These are phyloP conservation scores for Penicillium robsamsonii DNA, from an alignment of 495 filamentous ascomycete species.

Conservation along the genomic window DNA sequence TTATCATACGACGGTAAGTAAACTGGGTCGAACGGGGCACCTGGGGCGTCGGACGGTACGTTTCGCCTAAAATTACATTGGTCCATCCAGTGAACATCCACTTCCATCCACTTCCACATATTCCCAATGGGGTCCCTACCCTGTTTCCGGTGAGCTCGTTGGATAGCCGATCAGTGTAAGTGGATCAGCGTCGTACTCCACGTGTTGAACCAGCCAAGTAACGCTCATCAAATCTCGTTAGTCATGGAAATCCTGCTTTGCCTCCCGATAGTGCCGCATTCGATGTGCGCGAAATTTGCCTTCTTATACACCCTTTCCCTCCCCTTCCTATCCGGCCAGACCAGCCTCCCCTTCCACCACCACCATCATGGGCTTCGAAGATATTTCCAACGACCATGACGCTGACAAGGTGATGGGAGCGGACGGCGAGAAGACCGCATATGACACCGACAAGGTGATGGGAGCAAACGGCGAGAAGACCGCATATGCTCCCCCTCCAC, in stretches of 20 bases:
- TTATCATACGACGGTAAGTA: slow-evolving; percentile 18
- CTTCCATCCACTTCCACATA: neutral
- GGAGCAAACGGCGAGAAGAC: slow-evolving; percentile 23
- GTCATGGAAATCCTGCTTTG: slow-evolving; percentile 15
- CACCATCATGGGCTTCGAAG: slow-evolving; percentile 27
- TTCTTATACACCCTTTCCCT: slow-evolving; percentile 16
- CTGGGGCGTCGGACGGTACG: slow-evolving; percentile 6
- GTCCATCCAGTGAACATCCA: neutral
- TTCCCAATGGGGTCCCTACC: neutral
- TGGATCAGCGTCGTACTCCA: slow-evolving; percentile 35
- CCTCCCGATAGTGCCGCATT: slow-evolving; percentile 24
- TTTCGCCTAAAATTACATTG: slow-evolving; percentile 4
- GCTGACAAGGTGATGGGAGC: slow-evolving; percentile 21
- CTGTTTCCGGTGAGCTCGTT: slow-evolving; percentile 24
- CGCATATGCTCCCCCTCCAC: slow-evolving; percentile 19
- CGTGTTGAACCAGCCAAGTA: slow-evolving; percentile 23
- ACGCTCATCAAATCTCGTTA: slow-evolving; percentile 7
- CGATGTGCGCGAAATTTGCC: slow-evolving; percentile 6
- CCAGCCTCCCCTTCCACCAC: neutral
- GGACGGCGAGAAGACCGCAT: slow-evolving; percentile 17
- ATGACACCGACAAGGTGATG: slow-evolving; percentile 22
- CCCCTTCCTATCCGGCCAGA: neutral
- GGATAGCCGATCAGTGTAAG: slow-evolving; percentile 17
- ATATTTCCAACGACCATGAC: slow-evolving; percentile 26
- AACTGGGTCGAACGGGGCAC: neutral